Evolutionary conservation across 352 stramenopile species (phyloP), one percentile per base, ranked within the genome.

Genomic region (Blastocystis hominis): DNA sequence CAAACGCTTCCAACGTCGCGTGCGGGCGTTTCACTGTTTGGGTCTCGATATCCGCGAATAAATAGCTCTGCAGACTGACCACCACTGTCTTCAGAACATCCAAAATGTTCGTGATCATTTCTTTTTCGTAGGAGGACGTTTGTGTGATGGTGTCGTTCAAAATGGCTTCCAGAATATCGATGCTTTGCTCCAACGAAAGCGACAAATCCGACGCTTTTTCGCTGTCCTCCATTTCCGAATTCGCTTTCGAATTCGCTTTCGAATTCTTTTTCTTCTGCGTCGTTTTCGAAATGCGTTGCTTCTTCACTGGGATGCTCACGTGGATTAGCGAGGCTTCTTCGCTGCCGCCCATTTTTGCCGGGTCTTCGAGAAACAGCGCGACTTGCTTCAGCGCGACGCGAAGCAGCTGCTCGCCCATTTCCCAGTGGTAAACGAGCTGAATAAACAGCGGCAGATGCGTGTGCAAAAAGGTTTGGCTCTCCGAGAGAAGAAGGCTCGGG

Each of bases 381-480:
- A 80, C 55, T 46, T 80, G 69, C 40, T 61, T 2, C 0, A 80
- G 20, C 1, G 69, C 69, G 9, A 20, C 50, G 9, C 62, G 36
- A n/a, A 80, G 44, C 17, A 80, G 44, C 46, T 61, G 44, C 1
- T n/a, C 2, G 9, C 69, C 69, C 30, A 80, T 40, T n/a, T 80
- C 36, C 69, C 69, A 80, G 6, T 61, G 69, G 40, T 80, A 80
- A 13, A 80, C 50, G 6, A 80, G 69, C 54, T 80, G 69, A 40
- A 80, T 80, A 46, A 80, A 80, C 2, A 80, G 69, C n/a, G 69
- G 15, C 20, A 80, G 42, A 63, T 80, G 69, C 2, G 44, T 17
- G 24, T 7, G 13, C 36, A 80, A 20, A 24, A 64, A 38, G 13
- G 50, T 1, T 40, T 80, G 44, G 55, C 69, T 80, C 3, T 34